Conservation (phyloP, 345 rosid genomes). For the Dovyalis caffra region DNA sequence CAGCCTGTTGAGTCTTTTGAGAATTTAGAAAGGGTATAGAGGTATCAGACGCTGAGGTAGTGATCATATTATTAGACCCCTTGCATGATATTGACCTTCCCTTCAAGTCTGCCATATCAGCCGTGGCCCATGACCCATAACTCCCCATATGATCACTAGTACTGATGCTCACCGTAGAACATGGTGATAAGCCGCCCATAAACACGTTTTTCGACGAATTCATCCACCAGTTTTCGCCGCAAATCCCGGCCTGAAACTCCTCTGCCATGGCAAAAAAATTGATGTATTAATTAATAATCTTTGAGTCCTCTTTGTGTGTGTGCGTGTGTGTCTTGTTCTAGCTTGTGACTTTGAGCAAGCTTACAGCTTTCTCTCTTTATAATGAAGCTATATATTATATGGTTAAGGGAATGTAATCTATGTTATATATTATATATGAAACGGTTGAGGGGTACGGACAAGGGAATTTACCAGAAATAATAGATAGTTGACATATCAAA, state of each 20-base stretch:
- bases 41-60: conserved; percentile 15
- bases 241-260: conserved; percentile 59
- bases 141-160: conserved; percentile 21
- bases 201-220: conserved; percentile 40
- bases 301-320: neutral
- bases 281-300: neutral
- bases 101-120: conserved; percentile 34
- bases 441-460: conserved; percentile 28
- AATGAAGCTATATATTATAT: neutral
- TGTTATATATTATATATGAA: conserved; percentile 36
- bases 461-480: conserved; percentile 36
- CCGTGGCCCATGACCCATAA: conserved; percentile 26
- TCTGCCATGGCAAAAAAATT: conserved; percentile 51
- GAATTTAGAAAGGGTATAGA: conserved; percentile 25
- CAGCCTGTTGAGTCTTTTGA: conserved; percentile 21
- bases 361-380: neutral
- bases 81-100: conserved; percentile 29
- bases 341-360: neutral
- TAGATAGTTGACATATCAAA: conserved; percentile 52
- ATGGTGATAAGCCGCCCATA: conserved; percentile 38
- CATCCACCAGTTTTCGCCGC: conserved; percentile 64
- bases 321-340: neutral
- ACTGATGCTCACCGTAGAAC: conserved; percentile 28
- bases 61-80: conserved; percentile 11
- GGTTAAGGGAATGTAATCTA: conserved; percentile 2